These are phyloP conservation scores for Fusarium sublunatum DNA, from an alignment of 2,329 filamentous ascomycete genomes.

Conservation along the genomic window DNA sequence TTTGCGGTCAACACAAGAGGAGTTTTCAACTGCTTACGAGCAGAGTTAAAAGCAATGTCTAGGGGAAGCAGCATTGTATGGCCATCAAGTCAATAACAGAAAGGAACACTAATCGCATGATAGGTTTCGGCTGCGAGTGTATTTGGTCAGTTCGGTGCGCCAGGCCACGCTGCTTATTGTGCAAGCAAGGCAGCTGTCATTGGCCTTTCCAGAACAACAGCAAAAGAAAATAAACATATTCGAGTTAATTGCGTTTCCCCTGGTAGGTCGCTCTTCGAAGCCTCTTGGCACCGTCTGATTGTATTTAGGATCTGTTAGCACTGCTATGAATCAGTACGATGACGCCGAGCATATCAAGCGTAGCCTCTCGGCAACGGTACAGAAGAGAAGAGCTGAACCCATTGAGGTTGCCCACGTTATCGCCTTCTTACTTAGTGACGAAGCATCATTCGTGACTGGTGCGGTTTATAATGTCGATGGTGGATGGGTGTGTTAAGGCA, in stretches of 20 bases:
- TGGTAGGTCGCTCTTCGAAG: background rate
- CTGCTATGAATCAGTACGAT: slow-evolving; percentile 31
- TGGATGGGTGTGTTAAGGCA: slow-evolving; percentile 44
- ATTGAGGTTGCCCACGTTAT: slow-evolving; percentile 32
- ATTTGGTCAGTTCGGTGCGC: slow-evolving; percentile 47
- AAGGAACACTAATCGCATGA: slow-evolving; percentile 47
- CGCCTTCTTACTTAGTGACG: slow-evolving; percentile 42
- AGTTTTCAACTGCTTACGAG: slow-evolving; percentile 62
- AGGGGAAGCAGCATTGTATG: slow-evolving; percentile 41
- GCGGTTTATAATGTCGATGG: slow-evolving; percentile 55
- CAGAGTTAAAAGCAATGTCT: slow-evolving; percentile 55
- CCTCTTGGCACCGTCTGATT: rapidly evolving
- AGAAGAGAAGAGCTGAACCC: slow-evolving; percentile 27
- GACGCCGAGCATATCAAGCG: slow-evolving; percentile 22
- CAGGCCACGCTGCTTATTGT: slow-evolving; percentile 46
- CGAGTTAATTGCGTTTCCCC: slow-evolving; percentile 33
- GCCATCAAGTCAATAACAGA: slow-evolving; percentile 45
- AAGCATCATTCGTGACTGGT: slow-evolving; percentile 42
- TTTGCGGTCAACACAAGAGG: slow-evolving; percentile 60
- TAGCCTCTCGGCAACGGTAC: slow-evolving; percentile 18
- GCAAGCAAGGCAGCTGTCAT: slow-evolving; percentile 50
- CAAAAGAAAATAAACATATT: slow-evolving; percentile 41
- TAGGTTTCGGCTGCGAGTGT: slow-evolving; percentile 49
- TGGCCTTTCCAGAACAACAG: slow-evolving; percentile 47
- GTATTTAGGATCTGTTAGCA: slow-evolving; percentile 24